Evolutionary conservation across 306 rosid genomes (phyloP), one percentile per base, ranked within the genome.

Genomic region (Vigna hirtella): DNA sequence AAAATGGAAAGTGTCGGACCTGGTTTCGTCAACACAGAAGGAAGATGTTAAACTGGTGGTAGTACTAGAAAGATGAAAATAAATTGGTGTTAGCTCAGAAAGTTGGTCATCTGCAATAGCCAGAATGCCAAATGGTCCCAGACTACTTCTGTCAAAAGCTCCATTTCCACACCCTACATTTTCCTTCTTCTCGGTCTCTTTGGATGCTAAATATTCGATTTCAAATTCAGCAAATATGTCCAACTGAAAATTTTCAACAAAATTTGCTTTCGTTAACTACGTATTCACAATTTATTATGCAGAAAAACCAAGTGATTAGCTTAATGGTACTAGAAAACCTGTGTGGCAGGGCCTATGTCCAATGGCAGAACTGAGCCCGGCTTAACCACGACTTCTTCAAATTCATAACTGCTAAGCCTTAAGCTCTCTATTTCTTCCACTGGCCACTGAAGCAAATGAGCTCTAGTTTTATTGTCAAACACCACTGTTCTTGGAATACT

Each of bases 91-190:
- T 1, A 82, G 79, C 76, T 93, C 98, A 16, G 95, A 87, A 77
- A 91, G 97, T 48, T 86, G 43, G 56, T 91, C 87, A 63, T 93
- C 86, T 10, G 98, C 97, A n/a, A 91, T 72, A 64, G 86, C 93
- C 40, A 91, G 51, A 76, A 93, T 11, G 3, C 98, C 98, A 70
- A 93, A 93, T 66, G 98, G 98, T 80, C 98, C 98, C 3, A 85
- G 77, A 26, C 57, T 70, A 81, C 86, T 83, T 85, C 91, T 88
- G 12, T 88, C 91, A 9, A 4, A 24, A 26, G 96, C 91, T 67
- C 98, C 97, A 40, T 56, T 85, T 34, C 92, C 89, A 58, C 98
- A 93, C 0, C 95, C 92, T 5, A 9, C 75, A 56, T 9, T 67
- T 9, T 56, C 70, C 26, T 81, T 70, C 26, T 81, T 70, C 0